Evolutionary conservation across 108 stramenopile species (phyloP).

Genomic region (Cylindrotheca closterium): DNA sequence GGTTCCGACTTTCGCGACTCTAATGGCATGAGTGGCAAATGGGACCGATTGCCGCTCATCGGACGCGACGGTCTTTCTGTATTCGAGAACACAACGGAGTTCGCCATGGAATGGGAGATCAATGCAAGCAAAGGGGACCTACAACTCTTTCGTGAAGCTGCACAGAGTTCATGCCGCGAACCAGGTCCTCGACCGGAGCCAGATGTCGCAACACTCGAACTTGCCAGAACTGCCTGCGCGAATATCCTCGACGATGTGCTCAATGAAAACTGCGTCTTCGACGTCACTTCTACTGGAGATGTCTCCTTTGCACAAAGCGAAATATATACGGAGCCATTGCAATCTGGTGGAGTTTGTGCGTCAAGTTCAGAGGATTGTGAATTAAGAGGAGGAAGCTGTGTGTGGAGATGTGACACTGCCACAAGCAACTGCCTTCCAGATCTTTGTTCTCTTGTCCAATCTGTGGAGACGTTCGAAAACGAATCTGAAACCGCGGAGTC

Average conservation of each 20-base stretch:
- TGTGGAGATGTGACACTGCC: constrained; percentile 1
- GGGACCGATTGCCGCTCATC: neutral
- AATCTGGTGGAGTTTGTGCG: neutral
- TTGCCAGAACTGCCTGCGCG: neutral
- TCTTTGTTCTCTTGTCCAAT: neutral
- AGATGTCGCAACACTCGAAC: neutral
- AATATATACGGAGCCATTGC: neutral
- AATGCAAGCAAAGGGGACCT: neutral
- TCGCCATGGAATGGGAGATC: neutral
- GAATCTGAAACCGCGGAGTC: neutral
- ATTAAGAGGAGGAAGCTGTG: constrained; percentile 1
- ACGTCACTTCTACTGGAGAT: neutral
- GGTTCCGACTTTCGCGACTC: neutral
- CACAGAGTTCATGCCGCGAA: neutral
- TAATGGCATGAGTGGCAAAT: neutral
- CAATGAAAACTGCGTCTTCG: neutral
- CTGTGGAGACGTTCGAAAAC: neutral
- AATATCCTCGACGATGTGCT: neutral
- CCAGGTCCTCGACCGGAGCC: neutral
- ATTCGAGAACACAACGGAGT: constrained; percentile 1
- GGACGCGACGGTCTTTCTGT: neutral
- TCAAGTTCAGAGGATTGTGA: neutral
- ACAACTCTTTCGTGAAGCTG: neutral
- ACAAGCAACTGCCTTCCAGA: constrained; percentile 1
- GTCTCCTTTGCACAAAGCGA: neutral